Evolutionary conservation across 179 eudicot species (phyloP).

Genomic region (Monotropa hypopitys): DNA sequence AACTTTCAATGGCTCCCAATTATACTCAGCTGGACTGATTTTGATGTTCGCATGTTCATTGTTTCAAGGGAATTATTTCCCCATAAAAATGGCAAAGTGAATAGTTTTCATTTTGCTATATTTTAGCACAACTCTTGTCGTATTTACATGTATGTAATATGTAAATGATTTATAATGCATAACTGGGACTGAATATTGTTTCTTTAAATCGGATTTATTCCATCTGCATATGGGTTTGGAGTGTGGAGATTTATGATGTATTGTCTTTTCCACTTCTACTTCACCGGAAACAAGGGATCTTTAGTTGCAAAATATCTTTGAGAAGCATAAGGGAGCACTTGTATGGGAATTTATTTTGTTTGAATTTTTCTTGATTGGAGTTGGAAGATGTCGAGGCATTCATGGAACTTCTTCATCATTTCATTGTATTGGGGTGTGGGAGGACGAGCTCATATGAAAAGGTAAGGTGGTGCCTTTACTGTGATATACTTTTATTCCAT

Average conservation of each 20-base stretch:
- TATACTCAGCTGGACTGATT: background rate
- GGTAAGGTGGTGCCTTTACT: background rate
- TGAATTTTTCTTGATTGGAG: background rate
- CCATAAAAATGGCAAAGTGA: background rate
- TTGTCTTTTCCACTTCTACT: background rate
- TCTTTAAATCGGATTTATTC: background rate
- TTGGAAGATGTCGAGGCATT: background rate
- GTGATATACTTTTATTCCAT: background rate
- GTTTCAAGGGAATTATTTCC: background rate
- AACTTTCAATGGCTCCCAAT: background rate
- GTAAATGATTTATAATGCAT: background rate
- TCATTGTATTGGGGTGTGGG: background rate
- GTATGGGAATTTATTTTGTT: background rate
- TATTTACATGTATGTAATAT: background rate
- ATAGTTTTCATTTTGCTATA: background rate
- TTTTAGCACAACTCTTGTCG: background rate
- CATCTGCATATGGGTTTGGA: background rate
- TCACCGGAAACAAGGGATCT: background rate
- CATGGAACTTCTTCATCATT: background rate
- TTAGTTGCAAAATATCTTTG: background rate
- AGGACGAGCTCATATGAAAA: background rate
- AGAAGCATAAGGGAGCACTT: background rate
- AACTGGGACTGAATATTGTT: background rate
- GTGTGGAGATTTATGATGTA: background rate
- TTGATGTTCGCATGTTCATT: background rate